Evolutionary conservation across 2,329 filamentous ascomycete genomes (phyloP).

Genomic region (Zasmidium citrigriseum): DNA sequence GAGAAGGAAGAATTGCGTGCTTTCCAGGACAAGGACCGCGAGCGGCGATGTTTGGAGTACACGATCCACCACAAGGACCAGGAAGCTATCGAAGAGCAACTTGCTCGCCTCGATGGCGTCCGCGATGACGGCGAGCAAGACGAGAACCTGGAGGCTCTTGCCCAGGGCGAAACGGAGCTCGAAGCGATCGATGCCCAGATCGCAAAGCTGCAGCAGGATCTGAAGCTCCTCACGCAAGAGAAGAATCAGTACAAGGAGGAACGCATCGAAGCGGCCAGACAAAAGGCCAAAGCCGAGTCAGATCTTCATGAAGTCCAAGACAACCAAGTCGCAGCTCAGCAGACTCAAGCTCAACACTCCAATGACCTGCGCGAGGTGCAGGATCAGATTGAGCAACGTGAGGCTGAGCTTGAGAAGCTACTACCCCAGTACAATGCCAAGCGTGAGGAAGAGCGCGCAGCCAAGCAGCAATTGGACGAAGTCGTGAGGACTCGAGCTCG

Average conservation of each 20-base stretch:
- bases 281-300: slow-evolving; percentile 81
- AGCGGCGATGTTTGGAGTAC: slow-evolving; percentile 89
- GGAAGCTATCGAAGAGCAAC: slow-evolving; percentile 70
- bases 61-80: slow-evolving; percentile 92
- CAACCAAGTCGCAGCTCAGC: slow-evolving; percentile 75
- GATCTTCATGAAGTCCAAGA: slow-evolving; percentile 81
- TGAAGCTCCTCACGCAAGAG: slow-evolving; percentile 83
- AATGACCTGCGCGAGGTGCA: slow-evolving; percentile 72
- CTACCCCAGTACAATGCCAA: slow-evolving; percentile 74
- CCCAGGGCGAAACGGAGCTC: slow-evolving; percentile 75
- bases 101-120: slow-evolving; percentile 80
- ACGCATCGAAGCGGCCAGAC: slow-evolving; percentile 75
- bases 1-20: slow-evolving; percentile 94
- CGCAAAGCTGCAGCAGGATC: slow-evolving; percentile 74
- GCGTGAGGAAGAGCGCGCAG: slow-evolving; percentile 70
- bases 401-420: slow-evolving; percentile 73
- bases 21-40: slow-evolving; percentile 92
- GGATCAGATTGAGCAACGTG: slow-evolving; percentile 71
- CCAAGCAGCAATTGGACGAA: slow-evolving; percentile 71
- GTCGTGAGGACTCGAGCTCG: slow-evolving; percentile 75
- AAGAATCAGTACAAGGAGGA: slow-evolving; percentile 87
- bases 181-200: slow-evolving; percentile 76
- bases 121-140: slow-evolving; percentile 70
- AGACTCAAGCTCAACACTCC: slow-evolving; percentile 70
- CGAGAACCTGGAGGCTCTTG: slow-evolving; percentile 55